A percentile compares a stretch with the other conserved stretches of the same genome.
phyloP scores from a whole-genome alignment of 2,329 filamentous ascomycete species.

The Aspergillus terreus region DNA sequence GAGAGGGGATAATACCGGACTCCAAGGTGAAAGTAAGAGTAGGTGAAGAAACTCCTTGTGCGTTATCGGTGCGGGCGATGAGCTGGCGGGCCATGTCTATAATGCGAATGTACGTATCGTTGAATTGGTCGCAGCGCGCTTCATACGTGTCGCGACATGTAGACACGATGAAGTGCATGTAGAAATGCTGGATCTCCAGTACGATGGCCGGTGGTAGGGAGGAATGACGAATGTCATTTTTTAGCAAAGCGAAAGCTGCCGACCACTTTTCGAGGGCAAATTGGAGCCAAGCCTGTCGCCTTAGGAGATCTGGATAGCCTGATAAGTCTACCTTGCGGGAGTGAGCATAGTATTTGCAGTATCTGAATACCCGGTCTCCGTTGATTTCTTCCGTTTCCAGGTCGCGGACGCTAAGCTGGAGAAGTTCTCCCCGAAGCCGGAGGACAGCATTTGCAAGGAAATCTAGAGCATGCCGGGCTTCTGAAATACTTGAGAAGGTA shows the following conservation, averaged over 20 bases:
- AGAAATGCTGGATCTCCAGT: constrained; percentile 2
- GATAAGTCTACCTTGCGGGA: too few relatives aligned
- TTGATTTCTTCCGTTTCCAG: too few relatives aligned
- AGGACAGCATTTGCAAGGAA: neutral
- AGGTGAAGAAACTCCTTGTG: neutral
- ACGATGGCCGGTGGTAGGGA: neutral
- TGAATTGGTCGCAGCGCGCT: neutral
- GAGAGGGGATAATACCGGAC: neutral
- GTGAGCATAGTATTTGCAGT: too few relatives aligned
- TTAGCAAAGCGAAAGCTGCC: too few relatives aligned
- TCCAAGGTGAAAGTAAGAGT: constrained; percentile 1
- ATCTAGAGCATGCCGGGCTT: neutral
- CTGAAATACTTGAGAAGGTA: neutral
- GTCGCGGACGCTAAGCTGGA: neutral
- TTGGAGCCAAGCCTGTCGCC: too few relatives aligned
- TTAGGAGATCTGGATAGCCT: too few relatives aligned
- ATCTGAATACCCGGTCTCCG: too few relatives aligned
- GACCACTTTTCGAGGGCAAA: too few relatives aligned
- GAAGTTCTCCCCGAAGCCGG: neutral
- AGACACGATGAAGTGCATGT: neutral
- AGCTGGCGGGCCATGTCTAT: neutral
- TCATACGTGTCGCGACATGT: constrained; percentile 2
- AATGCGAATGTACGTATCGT: neutral
- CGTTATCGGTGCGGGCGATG: neutral
- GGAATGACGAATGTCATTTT: too few relatives aligned